Conservation (phyloP, 306 rosid species). For the Trifolium fragiferum region DNA sequence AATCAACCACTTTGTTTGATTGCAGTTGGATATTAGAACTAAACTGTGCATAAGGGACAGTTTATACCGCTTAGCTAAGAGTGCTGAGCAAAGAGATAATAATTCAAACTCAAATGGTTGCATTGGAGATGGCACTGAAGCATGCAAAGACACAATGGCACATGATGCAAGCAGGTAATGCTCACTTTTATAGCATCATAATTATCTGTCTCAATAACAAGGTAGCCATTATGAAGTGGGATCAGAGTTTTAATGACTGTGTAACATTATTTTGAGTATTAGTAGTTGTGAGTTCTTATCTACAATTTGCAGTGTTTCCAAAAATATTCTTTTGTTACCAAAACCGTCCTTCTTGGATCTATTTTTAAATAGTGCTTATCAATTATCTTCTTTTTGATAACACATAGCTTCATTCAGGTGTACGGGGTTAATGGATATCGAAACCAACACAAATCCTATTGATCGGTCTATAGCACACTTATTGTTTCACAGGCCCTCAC, state of each 20-base stretch:
- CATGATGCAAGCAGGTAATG: constrained; percentile 65
- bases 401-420: constrained; percentile 55
- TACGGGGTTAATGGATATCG: constrained; percentile 66
- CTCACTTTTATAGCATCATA: constrained; percentile 26
- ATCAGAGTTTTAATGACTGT: constrained; percentile 12
- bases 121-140: constrained; percentile 56
- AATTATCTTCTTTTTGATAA: constrained; percentile 40
- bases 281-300: constrained; percentile 3
- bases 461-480: constrained; percentile 92
- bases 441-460: constrained; percentile 83
- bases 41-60: constrained; percentile 89
- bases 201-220: constrained; percentile 9
- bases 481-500: constrained; percentile 79
- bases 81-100: constrained; percentile 82
- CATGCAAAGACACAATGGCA: constrained; percentile 45
- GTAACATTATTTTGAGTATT: not conserved
- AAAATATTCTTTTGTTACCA: constrained; percentile 5
- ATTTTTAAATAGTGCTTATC: not conserved
- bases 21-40: constrained; percentile 78
- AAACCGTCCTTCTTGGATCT: constrained; percentile 7
- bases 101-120: constrained; percentile 45
- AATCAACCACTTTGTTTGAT: constrained; percentile 30
- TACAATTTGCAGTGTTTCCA: constrained; percentile 21
- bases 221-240: constrained; percentile 5
- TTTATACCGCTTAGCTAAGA: constrained; percentile 88